A percentile compares a stretch with the other conserved stretches of the same genome.
Conservation (phyloP, 2,329 filamentous ascomycete species). For the Cylindrodendrum hubeiense region DNA sequence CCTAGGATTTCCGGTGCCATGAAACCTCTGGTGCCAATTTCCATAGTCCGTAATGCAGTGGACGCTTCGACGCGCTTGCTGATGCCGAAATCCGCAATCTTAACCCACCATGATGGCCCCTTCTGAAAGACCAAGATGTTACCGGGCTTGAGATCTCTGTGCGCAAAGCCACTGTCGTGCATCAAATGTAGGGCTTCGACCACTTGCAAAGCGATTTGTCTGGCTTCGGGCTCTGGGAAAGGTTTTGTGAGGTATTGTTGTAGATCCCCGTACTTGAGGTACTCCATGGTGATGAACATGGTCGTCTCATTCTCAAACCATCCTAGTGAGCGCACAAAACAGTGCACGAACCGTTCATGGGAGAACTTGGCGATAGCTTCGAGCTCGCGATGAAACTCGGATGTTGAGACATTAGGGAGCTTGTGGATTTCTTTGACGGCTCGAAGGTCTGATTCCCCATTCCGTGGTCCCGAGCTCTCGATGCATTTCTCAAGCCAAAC, state of each 20-base stretch:
- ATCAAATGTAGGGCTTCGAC: slow-evolving; percentile 17
- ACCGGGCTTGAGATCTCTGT: slow-evolving; percentile 22
- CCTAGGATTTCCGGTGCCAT: slow-evolving; percentile 9
- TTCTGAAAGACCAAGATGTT: slow-evolving; percentile 8
- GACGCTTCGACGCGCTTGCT: slow-evolving; percentile 7
- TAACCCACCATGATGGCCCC: slow-evolving; percentile 19
- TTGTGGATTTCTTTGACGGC: slow-evolving; percentile 18
- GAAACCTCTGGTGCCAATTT: slow-evolving; percentile 4
- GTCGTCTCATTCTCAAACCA: slow-evolving; percentile 19
- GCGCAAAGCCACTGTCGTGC: slow-evolving; percentile 22
- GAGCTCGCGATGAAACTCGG: slow-evolving; percentile 7
- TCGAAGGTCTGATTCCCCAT: neutral
- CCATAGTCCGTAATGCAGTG: neutral
- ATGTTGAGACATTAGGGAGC: neutral
- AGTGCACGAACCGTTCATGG: slow-evolving; percentile 8
- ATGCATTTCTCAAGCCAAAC: slow-evolving; percentile 1
- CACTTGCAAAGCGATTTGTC: slow-evolving; percentile 9
- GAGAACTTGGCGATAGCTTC: slow-evolving; percentile 20
- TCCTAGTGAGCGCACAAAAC: slow-evolving; percentile 17
- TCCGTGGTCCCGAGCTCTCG: neutral
- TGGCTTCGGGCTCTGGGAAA: slow-evolving; percentile 10
- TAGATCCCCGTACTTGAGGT: slow-evolving; percentile 16
- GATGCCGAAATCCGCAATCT: slow-evolving; percentile 22
- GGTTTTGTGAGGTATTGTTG: slow-evolving; percentile 17
- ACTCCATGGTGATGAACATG: slow-evolving; percentile 27